Evolutionary conservation across 495 filamentous ascomycete species (phyloP).

Genomic region (Neurospora sp.): DNA sequence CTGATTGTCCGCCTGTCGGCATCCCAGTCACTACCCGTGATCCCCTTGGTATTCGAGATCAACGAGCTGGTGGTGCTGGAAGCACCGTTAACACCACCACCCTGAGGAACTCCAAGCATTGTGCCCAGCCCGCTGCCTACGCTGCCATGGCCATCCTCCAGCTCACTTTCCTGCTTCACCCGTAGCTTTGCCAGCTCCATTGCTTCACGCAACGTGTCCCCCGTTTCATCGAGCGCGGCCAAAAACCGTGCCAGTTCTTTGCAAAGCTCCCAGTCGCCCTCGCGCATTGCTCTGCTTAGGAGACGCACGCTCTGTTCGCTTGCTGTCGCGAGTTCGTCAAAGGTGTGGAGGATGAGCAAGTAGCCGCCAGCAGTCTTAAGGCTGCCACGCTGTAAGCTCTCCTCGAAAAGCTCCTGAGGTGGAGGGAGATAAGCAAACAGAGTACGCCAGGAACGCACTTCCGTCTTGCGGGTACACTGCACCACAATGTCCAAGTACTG

Average conservation of each 20-base stretch:
- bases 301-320: constrained; percentile 77
- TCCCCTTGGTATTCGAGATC: constrained; percentile 4
- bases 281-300: constrained; percentile 68
- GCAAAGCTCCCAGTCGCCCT: constrained; percentile 92
- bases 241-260: constrained; percentile 90
- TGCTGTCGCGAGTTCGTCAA: constrained; percentile 71
- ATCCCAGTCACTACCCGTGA: constrained; percentile 19
- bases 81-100: constrained; percentile 20
- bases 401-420: constrained; percentile 84
- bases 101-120: constrained; percentile 39
- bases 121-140: constrained; percentile 34
- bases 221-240: constrained; percentile 80
- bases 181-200: constrained; percentile 59
- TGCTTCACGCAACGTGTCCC: constrained; percentile 68
- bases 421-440: constrained; percentile 84
- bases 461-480: constrained; percentile 95
- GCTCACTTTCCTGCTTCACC: constrained; percentile 28
- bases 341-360: constrained; percentile 86
- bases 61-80: constrained; percentile 4
- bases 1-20: constrained; percentile 17
- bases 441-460: constrained; percentile 88
- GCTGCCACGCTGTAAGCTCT: constrained; percentile 69
- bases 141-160: constrained; percentile 18
- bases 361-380: constrained; percentile 96
- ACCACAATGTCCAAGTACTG: constrained; percentile 92